phyloP scores from a whole-genome alignment of 805 yeast genomes.

The Nakazawaea laoshanensis region DNA sequence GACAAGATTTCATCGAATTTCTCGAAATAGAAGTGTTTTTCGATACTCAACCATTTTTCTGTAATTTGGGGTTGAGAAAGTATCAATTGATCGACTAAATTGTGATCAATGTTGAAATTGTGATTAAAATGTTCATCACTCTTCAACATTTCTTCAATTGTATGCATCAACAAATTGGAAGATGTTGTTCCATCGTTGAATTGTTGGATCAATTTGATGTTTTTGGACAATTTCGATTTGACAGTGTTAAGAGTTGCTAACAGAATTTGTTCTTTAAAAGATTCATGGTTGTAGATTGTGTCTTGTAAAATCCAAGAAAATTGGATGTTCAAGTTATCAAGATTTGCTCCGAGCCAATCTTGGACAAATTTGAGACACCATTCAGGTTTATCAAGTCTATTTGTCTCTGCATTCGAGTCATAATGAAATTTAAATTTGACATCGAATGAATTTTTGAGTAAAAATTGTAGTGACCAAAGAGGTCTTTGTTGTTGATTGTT shows the following conservation, averaged over 20 bases:
- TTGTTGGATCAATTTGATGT: constrained; percentile 17
- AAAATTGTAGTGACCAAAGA: constrained; percentile 41
- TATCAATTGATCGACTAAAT: constrained; percentile 21
- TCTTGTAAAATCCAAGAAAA: constrained; percentile 20
- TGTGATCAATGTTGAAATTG: constrained; percentile 26
- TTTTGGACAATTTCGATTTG: constrained; percentile 29
- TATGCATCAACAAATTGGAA: constrained; percentile 33
- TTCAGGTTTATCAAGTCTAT: constrained; percentile 61
- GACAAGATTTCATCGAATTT: constrained; percentile 45
- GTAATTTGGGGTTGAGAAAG: constrained; percentile 21
- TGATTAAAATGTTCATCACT: constrained; percentile 45
- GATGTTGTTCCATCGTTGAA: constrained; percentile 29
- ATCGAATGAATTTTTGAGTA: constrained; percentile 33
- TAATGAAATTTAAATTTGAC: constrained; percentile 55
- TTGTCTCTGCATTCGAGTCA: constrained; percentile 47
- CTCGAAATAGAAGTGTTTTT: constrained; percentile 38
- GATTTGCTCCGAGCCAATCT: constrained; percentile 26
- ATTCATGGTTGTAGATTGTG: constrained; percentile 12
- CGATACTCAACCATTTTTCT: constrained; percentile 45
- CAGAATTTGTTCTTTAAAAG: constrained; percentile 29
- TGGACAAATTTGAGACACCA: constrained; percentile 52
- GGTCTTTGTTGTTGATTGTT: constrained; percentile 25
- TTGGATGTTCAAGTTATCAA: constrained; percentile 19
- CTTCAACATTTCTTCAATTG: constrained; percentile 45
- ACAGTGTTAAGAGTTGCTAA: constrained; percentile 38